phyloP scores from a whole-genome alignment of 352 stramenopile species.

The Lagenidium sp. region DNA sequence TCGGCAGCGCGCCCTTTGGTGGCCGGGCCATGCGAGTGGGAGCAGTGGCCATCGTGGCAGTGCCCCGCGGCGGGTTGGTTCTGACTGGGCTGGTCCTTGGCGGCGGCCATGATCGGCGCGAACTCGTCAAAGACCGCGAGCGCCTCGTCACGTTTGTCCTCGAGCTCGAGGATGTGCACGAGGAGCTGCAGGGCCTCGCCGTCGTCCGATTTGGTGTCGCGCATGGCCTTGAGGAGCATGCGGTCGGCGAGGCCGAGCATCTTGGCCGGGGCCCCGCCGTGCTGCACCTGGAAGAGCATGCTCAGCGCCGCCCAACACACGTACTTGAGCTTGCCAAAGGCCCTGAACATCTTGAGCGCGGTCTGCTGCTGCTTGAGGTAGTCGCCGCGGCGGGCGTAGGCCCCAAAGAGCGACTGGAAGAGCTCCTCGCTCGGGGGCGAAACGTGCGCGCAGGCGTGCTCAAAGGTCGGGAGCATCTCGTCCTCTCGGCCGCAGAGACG shows the following conservation, averaged over 20 bases:
- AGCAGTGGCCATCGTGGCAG: slow-evolving; percentile 11
- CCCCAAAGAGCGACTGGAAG: slow-evolving; percentile 57
- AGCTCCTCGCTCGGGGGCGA: slow-evolving; percentile 60
- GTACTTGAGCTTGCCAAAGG: slow-evolving; percentile 64
- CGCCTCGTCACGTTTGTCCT: slow-evolving; percentile 57
- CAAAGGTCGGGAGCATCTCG: slow-evolving; percentile 74
- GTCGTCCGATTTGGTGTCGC: slow-evolving; percentile 41
- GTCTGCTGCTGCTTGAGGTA: slow-evolving; percentile 86
- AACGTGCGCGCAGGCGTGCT: slow-evolving; percentile 43
- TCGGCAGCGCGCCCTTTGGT: slow-evolving; percentile 50
- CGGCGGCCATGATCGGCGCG: slow-evolving; percentile 16
- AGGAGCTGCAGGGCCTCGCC: slow-evolving; percentile 64
- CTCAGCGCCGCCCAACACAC: slow-evolving; percentile 75
- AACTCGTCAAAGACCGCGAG: slow-evolving; percentile 72
- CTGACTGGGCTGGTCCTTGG: slow-evolving; percentile 6
- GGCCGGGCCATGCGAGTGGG: slow-evolving; percentile 3
- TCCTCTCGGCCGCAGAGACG: slow-evolving; percentile 54
- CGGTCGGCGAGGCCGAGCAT: slow-evolving; percentile 73
- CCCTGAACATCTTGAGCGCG: slow-evolving; percentile 81
- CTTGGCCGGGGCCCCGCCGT: slow-evolving; percentile 42
- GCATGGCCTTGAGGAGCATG: slow-evolving; percentile 76
- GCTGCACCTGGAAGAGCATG: slow-evolving; percentile 80
- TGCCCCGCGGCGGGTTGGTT: background rate
- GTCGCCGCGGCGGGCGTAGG: slow-evolving; percentile 46
- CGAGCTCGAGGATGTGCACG: slow-evolving; percentile 63